phyloP scores from a whole-genome alignment of 2,329 filamentous ascomycete genomes.

The Colletotrichum eremochloae region DNA sequence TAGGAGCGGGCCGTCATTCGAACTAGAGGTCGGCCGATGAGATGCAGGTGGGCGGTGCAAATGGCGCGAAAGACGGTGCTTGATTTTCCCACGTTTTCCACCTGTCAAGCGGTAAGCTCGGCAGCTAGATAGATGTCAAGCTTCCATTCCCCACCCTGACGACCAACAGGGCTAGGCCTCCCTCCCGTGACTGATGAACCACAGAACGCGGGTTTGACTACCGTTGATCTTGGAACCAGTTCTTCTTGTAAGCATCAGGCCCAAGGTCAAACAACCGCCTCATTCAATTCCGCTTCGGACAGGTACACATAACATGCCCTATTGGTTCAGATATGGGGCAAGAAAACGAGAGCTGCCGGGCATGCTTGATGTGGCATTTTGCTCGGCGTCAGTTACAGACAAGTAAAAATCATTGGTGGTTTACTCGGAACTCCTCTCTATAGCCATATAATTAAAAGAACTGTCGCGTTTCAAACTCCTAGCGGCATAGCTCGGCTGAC shows the following conservation, averaged over 20 bases:
- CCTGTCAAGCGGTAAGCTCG: background rate
- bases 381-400: background rate
- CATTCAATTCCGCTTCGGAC: too few species aligned
- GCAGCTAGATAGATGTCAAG: background rate
- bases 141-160: background rate
- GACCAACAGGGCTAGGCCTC: background rate
- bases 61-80: background rate
- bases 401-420: too few species aligned
- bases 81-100: conserved; percentile 4
- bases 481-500: background rate
- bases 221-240: too few species aligned
- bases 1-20: conserved; percentile 24
- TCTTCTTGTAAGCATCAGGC: too few species aligned
- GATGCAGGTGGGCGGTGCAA: background rate
- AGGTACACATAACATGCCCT: background rate
- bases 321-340: background rate
- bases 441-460: too few species aligned
- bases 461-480: background rate
- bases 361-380: background rate
- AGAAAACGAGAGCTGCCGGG: background rate
- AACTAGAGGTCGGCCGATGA: background rate
- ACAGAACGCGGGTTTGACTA: too few species aligned
- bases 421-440: background rate
- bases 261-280: background rate
- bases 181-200: background rate